Evolutionary conservation across 2,329 filamentous ascomycete species (phyloP), one percentile per base, ranked within the genome.

Genomic region (Calonectria henricotiae): DNA sequence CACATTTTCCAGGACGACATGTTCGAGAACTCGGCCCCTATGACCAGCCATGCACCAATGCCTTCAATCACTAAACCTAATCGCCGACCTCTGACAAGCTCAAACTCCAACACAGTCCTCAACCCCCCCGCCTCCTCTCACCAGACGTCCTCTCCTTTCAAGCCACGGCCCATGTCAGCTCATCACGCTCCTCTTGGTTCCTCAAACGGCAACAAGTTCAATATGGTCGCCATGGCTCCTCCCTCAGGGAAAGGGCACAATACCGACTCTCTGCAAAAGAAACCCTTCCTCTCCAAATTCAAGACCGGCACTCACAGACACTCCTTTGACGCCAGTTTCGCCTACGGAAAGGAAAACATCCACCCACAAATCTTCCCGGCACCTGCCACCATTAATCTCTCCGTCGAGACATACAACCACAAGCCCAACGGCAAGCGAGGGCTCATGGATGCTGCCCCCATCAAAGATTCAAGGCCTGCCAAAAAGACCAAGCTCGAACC

Each of bases 201-300:
- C 76, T 76, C 84, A 17, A 82, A 85, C 62, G 87, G 86, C 81
- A 90, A 86, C 79, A 90, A 89, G 77, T 85, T 96, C 73, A 91
- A 92, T 79, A 88, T 90, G 75, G 85, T 93, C 70, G 85, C 88
- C 47, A 91, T 94, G 84, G 89, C 90, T 60, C 92, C 92, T 37
- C 92, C 93, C 2, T 81, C 84, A 65, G 84, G 85, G 71, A 84
- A 86, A 67, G 80, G 81, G 23, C 87, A 88, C 76, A 83, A 83
- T 41, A 93, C 92, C 41, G 92, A 94, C 81, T 93, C 91, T 32
- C 88, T 92, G 66, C 85, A 89, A 77, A 94, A 94, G 86, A 92
- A 90, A 73, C 88, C 89, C 0, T 80, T 86, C 67, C 84, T 90
- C 79, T 89, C 89, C 61, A 89, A 86, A 69, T 90, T 88, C 79